Evolutionary conservation across 139 green algal species (phyloP), one percentile per base, ranked within the genome.

Genomic region (Chlamydomonas sp.): DNA sequence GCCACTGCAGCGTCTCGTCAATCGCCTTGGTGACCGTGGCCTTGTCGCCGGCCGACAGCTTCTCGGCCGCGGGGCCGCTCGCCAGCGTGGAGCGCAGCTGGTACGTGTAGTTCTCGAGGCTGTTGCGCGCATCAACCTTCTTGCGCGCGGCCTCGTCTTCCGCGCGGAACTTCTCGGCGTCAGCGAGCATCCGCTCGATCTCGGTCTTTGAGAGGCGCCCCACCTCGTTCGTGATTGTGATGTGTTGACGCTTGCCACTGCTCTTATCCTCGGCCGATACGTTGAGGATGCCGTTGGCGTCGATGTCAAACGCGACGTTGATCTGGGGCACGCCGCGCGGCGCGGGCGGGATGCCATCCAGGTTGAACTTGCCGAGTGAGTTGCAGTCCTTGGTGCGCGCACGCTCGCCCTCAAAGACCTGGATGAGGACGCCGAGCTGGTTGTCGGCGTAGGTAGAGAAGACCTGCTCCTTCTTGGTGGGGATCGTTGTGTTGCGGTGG

Each of bases 161-260:
- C 0, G 84, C 83, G 86, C 97, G 97, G 91, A 96, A 98, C 89
- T 96, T 95, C 87, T 99, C 94, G 13, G 92, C 92, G 67, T 87
- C 73, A 57, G 76, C 36, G 34, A 99, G 92, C 92, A 99, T 98
- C 61, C 90, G 86, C 88, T 99, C 95, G 65, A 98, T 98, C 38
- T 99, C 94, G 1, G 97, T 92, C 88, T 97, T 99, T 68, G 64
- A 87, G 22, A 98, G 83, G 4, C 91, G 83, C 48, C 94, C 94
- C 90, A 97, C 98, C 83, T 98, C 94, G 73, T 99, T 98, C 65
- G 94, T 99, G 83, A 99, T 99, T 50, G 94, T 99, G 84, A 99
- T 98, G 82, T 97, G 97, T 81, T 95, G 96, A 81, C 94, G 96
- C 61, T 89, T 90, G 70, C 94, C 94, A 13, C 87, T 95, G 31